A percentile compares a stretch with the other conserved stretches of the same genome.
Conservation (phyloP, 2,329 filamentous ascomycete genomes). For the Malbranchea cinnamomea region DNA sequence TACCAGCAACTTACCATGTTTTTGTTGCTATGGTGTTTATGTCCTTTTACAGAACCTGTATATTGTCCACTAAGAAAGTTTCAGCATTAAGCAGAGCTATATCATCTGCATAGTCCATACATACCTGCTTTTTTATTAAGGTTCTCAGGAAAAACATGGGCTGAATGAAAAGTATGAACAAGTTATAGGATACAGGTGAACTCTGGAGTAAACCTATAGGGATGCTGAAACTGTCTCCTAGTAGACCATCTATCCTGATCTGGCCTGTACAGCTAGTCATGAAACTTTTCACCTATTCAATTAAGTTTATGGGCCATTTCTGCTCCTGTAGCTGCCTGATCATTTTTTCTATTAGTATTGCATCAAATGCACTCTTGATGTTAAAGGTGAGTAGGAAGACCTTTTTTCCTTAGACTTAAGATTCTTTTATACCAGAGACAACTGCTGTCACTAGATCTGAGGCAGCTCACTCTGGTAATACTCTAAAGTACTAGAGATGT, state of each 20-base stretch:
- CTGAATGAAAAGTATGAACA: constrained; percentile 3
- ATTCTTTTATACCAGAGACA: constrained; percentile 2
- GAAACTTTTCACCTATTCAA: constrained; percentile 3
- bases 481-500: constrained; percentile 10
- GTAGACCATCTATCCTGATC: background rate
- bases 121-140: background rate
- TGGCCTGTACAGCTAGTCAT: background rate
- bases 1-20: too few species aligned
- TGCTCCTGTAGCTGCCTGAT: constrained; percentile 1
- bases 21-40: too few species aligned
- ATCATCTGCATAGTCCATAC: constrained; percentile 1
- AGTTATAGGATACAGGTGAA: constrained; percentile 3
- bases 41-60: too few species aligned
- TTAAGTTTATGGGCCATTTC: constrained; percentile 1
- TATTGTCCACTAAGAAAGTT: too few species aligned
- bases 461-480: constrained; percentile 10
- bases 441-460: constrained; percentile 2
- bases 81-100: constrained; percentile 1
- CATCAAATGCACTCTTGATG: constrained; percentile 6
- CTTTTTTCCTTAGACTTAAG: background rate
- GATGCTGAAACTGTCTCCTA: background rate
- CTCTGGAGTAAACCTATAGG: constrained; percentile 1
- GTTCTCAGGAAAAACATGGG: constrained; percentile 1
- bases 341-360: constrained; percentile 5
- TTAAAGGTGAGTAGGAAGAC: constrained; percentile 5